These are phyloP conservation scores for Exophiala aquamarina DNA, from an alignment of 2,329 filamentous ascomycete genomes.

Conservation along the genomic window DNA sequence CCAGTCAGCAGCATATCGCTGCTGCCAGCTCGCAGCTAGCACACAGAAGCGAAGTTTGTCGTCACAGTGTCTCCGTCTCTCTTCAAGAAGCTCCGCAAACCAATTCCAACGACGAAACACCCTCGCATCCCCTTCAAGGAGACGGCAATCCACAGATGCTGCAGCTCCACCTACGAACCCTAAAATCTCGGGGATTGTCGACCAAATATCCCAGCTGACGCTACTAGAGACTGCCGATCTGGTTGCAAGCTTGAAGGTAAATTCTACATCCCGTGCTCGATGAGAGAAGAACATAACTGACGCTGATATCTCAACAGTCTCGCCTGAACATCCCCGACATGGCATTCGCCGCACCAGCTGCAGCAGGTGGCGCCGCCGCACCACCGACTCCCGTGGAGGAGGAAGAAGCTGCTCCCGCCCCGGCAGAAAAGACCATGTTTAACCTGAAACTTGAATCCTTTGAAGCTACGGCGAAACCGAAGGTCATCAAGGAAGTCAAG, in stretches of 20 bases:
- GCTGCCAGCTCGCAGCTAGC: slow-evolving; percentile 21
- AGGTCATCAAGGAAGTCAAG: slow-evolving; percentile 99
- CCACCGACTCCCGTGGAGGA: slow-evolving; percentile 68
- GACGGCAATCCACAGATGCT: slow-evolving; percentile 86
- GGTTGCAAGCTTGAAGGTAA: slow-evolving; percentile 90
- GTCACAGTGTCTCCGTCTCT: slow-evolving; percentile 38
- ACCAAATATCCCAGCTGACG: slow-evolving; percentile 98
- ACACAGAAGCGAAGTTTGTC: slow-evolving; percentile 31
- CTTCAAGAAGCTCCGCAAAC: slow-evolving; percentile 40
- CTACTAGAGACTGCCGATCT: slow-evolving; percentile 96
- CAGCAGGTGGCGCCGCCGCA: slow-evolving; percentile 59
- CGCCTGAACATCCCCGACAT: slow-evolving; percentile 97
- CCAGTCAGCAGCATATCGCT: slow-evolving; percentile 19
- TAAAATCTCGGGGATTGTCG: slow-evolving; percentile 92
- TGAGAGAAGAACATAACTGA: slow-evolving; percentile 1
- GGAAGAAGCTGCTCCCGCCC: slow-evolving; percentile 83
- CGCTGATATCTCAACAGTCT: slow-evolving; percentile 54
- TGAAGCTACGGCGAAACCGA: slow-evolving; percentile 86
- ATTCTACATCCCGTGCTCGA: not conserved
- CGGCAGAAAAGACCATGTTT: slow-evolving; percentile 94
- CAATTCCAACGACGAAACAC: slow-evolving; percentile 35
- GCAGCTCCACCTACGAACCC: slow-evolving; percentile 67
- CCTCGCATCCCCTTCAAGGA: slow-evolving; percentile 50
- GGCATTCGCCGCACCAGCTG: slow-evolving; percentile 82
- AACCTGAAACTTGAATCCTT: slow-evolving; percentile 91